Conservation (phyloP, 2,329 filamentous ascomycete species). For the Xylariaceae sp. region DNA sequence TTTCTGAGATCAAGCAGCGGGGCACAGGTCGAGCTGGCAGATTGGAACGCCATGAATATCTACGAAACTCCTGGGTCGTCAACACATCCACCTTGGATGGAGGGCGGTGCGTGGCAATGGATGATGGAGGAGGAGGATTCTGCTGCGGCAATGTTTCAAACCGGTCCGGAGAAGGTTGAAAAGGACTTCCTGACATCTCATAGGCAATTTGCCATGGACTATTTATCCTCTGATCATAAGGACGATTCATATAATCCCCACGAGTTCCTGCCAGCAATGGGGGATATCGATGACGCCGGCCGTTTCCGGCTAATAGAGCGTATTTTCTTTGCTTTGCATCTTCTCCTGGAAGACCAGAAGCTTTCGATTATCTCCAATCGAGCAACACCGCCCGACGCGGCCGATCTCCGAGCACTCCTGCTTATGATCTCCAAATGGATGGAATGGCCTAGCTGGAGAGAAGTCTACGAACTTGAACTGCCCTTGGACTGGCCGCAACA, state of each 20-base stretch:
- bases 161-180: slow-evolving; percentile 20
- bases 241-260: slow-evolving; percentile 45
- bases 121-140: slow-evolving; percentile 53
- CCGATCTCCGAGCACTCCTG: slow-evolving; percentile 65
- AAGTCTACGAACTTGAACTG: slow-evolving; percentile 48
- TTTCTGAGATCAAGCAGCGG: slow-evolving; percentile 29
- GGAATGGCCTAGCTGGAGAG: slow-evolving; percentile 55
- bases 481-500: slow-evolving; percentile 38
- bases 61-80: slow-evolving; percentile 44
- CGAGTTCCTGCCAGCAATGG: slow-evolving; percentile 64
- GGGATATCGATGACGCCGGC: slow-evolving; percentile 47
- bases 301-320: slow-evolving; percentile 60
- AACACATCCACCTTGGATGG: slow-evolving; percentile 53
- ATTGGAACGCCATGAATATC: slow-evolving; percentile 46
- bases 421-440: slow-evolving; percentile 82
- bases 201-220: slow-evolving; percentile 60
- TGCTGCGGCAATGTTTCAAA: slow-evolving; percentile 22
- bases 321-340: slow-evolving; percentile 72
- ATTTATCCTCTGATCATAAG: slow-evolving; percentile 56
- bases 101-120: slow-evolving; percentile 67
- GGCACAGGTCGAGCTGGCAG: slow-evolving; percentile 23
- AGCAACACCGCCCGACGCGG: slow-evolving; percentile 37
- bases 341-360: slow-evolving; percentile 87
- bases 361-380: slow-evolving; percentile 58
- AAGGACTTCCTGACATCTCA: slow-evolving; percentile 44